A percentile compares a stretch with the other conserved stretches of the same genome.
These are phyloP conservation scores for Rhinocladiella similis DNA, from an alignment of 2,329 filamentous ascomycete species.

Conservation along the genomic window DNA sequence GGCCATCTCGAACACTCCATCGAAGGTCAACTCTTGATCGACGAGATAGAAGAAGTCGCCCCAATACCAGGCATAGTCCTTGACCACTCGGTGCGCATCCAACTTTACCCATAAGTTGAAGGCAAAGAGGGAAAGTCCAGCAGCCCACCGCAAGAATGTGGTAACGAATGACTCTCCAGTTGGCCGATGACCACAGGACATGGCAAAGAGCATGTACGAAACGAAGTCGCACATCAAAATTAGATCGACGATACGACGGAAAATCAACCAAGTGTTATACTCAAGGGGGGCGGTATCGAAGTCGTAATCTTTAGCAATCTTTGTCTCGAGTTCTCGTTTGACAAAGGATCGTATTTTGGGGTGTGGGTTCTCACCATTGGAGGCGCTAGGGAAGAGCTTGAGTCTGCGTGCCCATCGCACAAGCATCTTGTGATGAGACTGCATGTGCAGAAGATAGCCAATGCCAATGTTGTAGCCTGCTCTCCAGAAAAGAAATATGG, in stretches of 20 bases:
- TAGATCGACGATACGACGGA: conserved; percentile 90
- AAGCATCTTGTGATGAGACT: conserved; percentile 84
- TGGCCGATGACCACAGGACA: conserved; percentile 79
- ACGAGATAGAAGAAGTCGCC: conserved; percentile 99
- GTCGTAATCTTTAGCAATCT: conserved; percentile 89
- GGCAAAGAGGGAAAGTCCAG: conserved; percentile 75
- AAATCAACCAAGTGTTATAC: conserved; percentile 99
- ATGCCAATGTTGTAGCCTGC: conserved; percentile 92
- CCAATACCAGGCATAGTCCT: conserved; percentile 99
- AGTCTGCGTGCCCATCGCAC: conserved; percentile 85
- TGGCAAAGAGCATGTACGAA: conserved; percentile 93
- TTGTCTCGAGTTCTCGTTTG: conserved; percentile 88
- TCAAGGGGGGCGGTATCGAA: conserved; percentile 92
- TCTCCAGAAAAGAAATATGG: conserved; percentile 89
- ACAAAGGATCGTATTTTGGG: conserved; percentile 80
- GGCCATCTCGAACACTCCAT: conserved; percentile 98
- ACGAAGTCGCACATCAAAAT: conserved; percentile 99
- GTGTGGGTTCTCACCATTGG: conserved; percentile 76
- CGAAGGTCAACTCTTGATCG: conserved; percentile 95
- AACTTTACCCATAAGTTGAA: conserved; percentile 99
- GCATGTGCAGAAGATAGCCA: conserved; percentile 80
- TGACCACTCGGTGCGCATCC: conserved; percentile 95
- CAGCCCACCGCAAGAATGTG: conserved; percentile 72
- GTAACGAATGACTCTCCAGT: conserved; percentile 68
- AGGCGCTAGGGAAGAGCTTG: conserved; percentile 81